Evolutionary conservation across 331 rosid species (phyloP).

Genomic region (Quercus phellos): DNA sequence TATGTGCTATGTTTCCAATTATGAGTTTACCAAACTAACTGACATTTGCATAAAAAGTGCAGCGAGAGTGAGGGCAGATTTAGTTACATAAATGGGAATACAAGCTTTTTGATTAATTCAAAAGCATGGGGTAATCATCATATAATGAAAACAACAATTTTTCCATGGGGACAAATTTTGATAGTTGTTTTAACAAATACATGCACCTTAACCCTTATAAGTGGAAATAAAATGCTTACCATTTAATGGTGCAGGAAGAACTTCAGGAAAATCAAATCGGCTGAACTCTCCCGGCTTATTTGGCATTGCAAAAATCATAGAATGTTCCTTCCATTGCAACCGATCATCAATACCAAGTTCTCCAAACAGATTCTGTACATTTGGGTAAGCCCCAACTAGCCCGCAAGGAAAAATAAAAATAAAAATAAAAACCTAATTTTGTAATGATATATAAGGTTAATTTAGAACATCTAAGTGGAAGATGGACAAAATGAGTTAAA

Average conservation of each 20-base stretch:
- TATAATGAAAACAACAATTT: not conserved
- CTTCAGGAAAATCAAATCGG: constrained; percentile 83
- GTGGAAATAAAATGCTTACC: constrained; percentile 44
- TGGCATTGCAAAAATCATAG: constrained; percentile 99
- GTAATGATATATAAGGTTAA: not conserved
- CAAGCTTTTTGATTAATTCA: not conserved
- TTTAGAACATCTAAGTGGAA: not conserved
- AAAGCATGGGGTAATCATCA: not conserved
- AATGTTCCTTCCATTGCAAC: constrained; percentile 97
- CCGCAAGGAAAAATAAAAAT: constrained; percentile 16
- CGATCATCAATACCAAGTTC: constrained; percentile 95
- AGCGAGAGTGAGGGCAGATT: not conserved
- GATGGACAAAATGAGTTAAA: no score
- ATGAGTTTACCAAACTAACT: not conserved
- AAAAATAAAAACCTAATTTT: not conserved
- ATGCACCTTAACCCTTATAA: constrained; percentile 1
- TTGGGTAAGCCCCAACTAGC: constrained; percentile 97
- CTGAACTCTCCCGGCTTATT: constrained; percentile 95
- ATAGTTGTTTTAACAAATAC: constrained; percentile 8
- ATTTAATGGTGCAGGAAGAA: constrained; percentile 83
- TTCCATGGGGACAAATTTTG: not conserved
- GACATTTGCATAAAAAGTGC: not conserved
- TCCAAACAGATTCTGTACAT: constrained; percentile 83
- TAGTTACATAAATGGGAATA: no score
- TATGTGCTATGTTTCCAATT: not conserved